These are phyloP conservation scores for Pythium aphanidermatum DNA, from an alignment of 352 stramenopile genomes.

Conservation along the genomic window DNA sequence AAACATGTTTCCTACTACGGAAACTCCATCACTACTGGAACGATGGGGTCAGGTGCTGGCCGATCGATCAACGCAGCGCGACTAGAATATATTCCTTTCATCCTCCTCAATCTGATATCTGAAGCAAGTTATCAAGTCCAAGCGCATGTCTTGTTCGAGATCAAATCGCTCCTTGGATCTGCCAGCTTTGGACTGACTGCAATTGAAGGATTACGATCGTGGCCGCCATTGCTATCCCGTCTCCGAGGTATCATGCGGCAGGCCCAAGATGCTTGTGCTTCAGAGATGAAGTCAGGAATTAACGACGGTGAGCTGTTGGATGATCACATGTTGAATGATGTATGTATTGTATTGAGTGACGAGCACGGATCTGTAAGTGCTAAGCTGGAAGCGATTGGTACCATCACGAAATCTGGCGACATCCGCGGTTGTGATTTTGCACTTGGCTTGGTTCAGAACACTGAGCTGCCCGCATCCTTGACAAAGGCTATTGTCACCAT, in stretches of 20 bases:
- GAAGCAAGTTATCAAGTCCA: constrained; percentile 49
- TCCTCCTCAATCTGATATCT: constrained; percentile 46
- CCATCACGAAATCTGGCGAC: constrained; percentile 38
- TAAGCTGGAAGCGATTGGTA: constrained; percentile 52
- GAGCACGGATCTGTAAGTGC: constrained; percentile 28
- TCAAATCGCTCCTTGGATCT: constrained; percentile 40
- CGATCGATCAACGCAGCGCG: constrained; percentile 40
- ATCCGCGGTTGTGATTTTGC: constrained; percentile 46
- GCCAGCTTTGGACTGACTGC: constrained; percentile 36
- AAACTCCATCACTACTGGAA: background rate
- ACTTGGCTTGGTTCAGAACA: constrained; percentile 47
- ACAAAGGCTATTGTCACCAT: constrained; percentile 46
- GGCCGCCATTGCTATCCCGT: constrained; percentile 58
- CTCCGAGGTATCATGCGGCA: constrained; percentile 27
- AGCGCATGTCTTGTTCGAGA: constrained; percentile 43
- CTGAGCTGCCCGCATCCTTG: constrained; percentile 28
- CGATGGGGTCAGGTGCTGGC: constrained; percentile 1
- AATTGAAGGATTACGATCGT: constrained; percentile 68
- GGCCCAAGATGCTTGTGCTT: background rate
- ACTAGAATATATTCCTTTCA: constrained; percentile 45
- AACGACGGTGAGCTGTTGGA: constrained; percentile 18
- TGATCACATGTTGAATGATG: constrained; percentile 41
- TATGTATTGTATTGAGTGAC: constrained; percentile 47
- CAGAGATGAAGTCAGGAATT: background rate
- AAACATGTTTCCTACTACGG: constrained; percentile 17